Base-by-base conservation (phyloP, 495 filamentous ascomycete genomes). In the Pseudoneurospora amorphoporcata region DNA sequence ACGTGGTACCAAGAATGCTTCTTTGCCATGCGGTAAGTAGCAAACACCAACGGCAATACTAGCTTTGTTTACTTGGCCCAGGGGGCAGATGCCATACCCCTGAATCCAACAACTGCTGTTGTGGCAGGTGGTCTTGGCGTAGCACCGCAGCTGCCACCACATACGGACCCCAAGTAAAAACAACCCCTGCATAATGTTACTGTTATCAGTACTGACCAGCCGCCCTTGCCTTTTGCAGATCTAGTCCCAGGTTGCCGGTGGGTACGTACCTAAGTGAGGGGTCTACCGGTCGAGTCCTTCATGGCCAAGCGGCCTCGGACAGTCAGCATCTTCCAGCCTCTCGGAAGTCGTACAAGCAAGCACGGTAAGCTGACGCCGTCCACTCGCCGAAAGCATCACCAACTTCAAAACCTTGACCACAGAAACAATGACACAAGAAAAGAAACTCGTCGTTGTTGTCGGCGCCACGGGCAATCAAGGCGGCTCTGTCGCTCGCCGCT, bases 381-480 rank as follows among this genome's bases (percentile, higher is more conserved):
- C 53, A 65, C 53, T 35, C 29, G 29, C 7, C 53, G 1, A 65
- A 35, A 35, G 53, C 35, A 65, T 32, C 53, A 65, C 53, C 53
- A 65, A 35, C 6, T 35, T 35, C 29, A 2, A 8, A 2, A 65
- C 14, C 17, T 29, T 35, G 29, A 65, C 53, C 53, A 17, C 12
- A 17, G 39, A 7, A 39, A 45, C 39, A 12, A 76, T 74, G 72
- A 41, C 69, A 29, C 17, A 40, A 3, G 6, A 70, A 2, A 78
- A 75, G 73, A 84, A 84, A 61, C 75, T 83, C 72, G 75, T 84
- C 42, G 73, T 73, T 53, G 79, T 85, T 68, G 72, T 85, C 42
- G 82, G 84, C 8, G 80, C 80, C 5, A 86, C 84, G 8, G 84
- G 84, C 40, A 83, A 78, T 69, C 84, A 86, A 72, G 84, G 83